phyloP scores from a whole-genome alignment of 371 early-diverging fungal genomes.

The Dichotomocladium elegans region DNA sequence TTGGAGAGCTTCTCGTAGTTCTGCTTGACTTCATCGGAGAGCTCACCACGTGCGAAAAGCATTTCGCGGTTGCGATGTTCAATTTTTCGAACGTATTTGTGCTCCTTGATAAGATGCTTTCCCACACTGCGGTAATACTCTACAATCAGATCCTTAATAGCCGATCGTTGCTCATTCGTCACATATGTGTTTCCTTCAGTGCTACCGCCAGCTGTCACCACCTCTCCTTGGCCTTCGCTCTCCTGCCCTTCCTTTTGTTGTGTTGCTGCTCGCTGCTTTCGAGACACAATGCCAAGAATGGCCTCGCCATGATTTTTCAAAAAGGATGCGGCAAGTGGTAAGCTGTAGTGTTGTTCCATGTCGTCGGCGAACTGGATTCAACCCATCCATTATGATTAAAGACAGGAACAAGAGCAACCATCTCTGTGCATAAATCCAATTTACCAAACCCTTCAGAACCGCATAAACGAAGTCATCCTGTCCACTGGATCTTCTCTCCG shows the following conservation, averaged over 20 bases:
- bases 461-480: slow-evolving; percentile 31
- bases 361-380: no score
- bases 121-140: slow-evolving; percentile 69
- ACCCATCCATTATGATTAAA: slow-evolving; percentile 38
- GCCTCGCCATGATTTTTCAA: slow-evolving; percentile 65
- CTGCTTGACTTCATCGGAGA: slow-evolving; percentile 80
- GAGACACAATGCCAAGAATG: slow-evolving; percentile 48
- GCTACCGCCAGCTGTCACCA: slow-evolving; percentile 5
- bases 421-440: neutral
- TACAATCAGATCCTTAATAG: slow-evolving; percentile 54
- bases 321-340: slow-evolving; percentile 76
- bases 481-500: slow-evolving; percentile 8
- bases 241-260: slow-evolving; percentile 38
- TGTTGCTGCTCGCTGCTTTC: slow-evolving; percentile 47
- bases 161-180: slow-evolving; percentile 44
- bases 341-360: slow-evolving; percentile 59
- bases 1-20: slow-evolving; percentile 69
- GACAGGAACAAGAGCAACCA: neutral
- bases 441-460: slow-evolving; percentile 37
- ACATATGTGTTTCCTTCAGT: slow-evolving; percentile 27
- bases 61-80: slow-evolving; percentile 77
- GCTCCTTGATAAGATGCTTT: slow-evolving; percentile 67
- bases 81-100: slow-evolving; percentile 69
- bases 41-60: slow-evolving; percentile 77
- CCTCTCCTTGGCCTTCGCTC: slow-evolving; percentile 3